Percentiles rank a stretch among this genome's conserved stretches.
Conservation (phyloP, 1,284 basidiomycete genomes). For the Pseudomicrostroma phylloplanum region DNA sequence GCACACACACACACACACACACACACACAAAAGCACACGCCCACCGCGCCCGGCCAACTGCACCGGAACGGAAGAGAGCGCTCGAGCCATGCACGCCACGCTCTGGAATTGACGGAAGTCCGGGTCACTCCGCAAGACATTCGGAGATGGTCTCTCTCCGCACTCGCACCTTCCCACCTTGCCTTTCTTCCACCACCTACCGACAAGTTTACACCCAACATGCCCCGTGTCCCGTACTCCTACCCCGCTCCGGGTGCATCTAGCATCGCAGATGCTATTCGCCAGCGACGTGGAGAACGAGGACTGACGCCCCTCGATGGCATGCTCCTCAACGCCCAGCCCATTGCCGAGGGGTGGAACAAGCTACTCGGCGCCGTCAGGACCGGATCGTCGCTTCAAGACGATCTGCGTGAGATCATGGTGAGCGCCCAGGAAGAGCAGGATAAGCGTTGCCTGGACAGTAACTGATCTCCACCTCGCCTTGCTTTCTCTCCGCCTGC, state of each 20-base stretch:
- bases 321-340: constrained; percentile 51
- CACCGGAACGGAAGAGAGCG: no score
- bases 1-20: no score
- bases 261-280: constrained; percentile 52
- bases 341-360: constrained; percentile 52
- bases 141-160: no score
- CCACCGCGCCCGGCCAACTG: no score
- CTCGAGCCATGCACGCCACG: no score
- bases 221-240: constrained; percentile 49
- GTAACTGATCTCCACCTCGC: neutral
- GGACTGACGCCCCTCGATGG: constrained; percentile 53
- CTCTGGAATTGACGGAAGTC: no score
- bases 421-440: constrained; percentile 22
- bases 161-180: no score
- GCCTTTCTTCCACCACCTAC: no score
- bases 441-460: neutral
- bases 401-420: constrained; percentile 53
- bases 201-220: constrained; percentile 10
- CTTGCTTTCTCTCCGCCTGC: neutral
- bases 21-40: no score
- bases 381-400: constrained; percentile 51
- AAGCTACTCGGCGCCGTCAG: constrained; percentile 52
- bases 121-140: no score
- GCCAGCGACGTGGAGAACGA: constrained; percentile 50
- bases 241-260: constrained; percentile 48